A percentile compares a stretch with the other conserved stretches of the same genome.
Conservation (phyloP, 2,329 filamentous ascomycete species). For the Apiospora pterosperma region DNA sequence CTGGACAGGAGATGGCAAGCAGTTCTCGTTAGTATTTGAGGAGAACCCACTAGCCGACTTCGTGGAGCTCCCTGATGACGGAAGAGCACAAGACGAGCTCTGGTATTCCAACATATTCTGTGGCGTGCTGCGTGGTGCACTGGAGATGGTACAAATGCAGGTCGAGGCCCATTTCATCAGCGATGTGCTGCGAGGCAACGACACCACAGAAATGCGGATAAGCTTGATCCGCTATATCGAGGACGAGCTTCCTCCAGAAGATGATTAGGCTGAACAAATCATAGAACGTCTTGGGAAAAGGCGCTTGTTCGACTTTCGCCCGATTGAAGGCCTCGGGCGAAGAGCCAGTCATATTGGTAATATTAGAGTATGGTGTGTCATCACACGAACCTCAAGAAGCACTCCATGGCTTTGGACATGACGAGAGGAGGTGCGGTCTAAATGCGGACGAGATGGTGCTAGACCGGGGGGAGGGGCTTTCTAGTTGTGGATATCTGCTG, state of each 20-base stretch:
- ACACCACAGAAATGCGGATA: constrained; percentile 96
- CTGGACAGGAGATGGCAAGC: constrained; percentile 94
- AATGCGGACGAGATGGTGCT: background rate
- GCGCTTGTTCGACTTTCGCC: constrained; percentile 3
- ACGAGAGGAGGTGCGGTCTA: background rate
- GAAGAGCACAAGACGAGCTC: constrained; percentile 88
- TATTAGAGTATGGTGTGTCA: background rate
- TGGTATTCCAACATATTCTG: constrained; percentile 99
- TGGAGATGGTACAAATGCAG: constrained; percentile 99
- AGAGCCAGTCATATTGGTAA: background rate
- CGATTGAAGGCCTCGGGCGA: background rate
- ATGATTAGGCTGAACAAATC: constrained; percentile 60
- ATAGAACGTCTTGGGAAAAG: background rate
- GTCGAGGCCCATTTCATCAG: constrained; percentile 96
- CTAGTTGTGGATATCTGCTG: background rate
- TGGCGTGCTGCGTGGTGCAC: constrained; percentile 81
- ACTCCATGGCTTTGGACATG: background rate
- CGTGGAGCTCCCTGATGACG: constrained; percentile 94
- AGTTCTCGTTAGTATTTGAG: constrained; percentile 94
- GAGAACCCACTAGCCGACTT: constrained; percentile 97
- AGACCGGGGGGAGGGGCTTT: background rate
- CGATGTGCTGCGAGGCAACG: constrained; percentile 87
- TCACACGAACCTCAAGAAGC: background rate
- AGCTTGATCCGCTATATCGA: constrained; percentile 92
- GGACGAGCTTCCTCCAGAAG: constrained; percentile 94